Conservation (phyloP, 805 yeast genomes). For the Maudiozyma bulderi region DNA sequence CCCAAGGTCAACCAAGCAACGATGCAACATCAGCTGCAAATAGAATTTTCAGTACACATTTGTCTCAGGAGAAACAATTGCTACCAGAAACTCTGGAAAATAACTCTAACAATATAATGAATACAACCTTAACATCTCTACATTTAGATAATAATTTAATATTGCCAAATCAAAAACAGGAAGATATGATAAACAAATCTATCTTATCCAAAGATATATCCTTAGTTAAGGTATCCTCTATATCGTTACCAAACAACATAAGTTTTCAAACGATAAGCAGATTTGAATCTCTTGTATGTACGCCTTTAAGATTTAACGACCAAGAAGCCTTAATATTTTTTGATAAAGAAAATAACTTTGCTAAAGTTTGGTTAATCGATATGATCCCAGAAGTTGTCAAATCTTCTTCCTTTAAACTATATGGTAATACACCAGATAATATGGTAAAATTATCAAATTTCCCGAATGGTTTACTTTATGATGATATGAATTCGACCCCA, state of each 20-base stretch:
- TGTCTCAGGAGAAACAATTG: background rate
- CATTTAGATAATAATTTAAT: constrained; percentile 23
- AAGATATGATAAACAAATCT: constrained; percentile 16
- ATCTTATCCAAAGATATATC: constrained; percentile 57
- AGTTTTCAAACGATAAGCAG: constrained; percentile 24
- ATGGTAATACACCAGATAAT: constrained; percentile 22
- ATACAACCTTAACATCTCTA: constrained; percentile 12
- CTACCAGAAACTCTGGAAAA: background rate
- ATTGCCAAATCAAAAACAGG: constrained; percentile 8
- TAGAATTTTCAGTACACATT: constrained; percentile 6
- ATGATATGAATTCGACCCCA: background rate
- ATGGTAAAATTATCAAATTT: constrained; percentile 11
- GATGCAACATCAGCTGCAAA: constrained; percentile 23
- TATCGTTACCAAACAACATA: constrained; percentile 26
- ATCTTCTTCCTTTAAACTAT: constrained; percentile 20
- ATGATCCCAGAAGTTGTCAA: constrained; percentile 18
- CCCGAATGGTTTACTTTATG: background rate
- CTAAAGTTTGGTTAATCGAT: constrained; percentile 40
- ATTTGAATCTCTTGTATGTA: constrained; percentile 11
- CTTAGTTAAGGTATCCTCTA: constrained; percentile 48
- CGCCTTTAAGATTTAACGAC: constrained; percentile 32
- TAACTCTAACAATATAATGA: constrained; percentile 10
- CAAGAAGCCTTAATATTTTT: constrained; percentile 55
- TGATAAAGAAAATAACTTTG: constrained; percentile 33
- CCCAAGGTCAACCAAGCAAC: constrained; percentile 11